phyloP scores from a whole-genome alignment of 202 grass and related monocot genomes.

The Zizania palustris region DNA sequence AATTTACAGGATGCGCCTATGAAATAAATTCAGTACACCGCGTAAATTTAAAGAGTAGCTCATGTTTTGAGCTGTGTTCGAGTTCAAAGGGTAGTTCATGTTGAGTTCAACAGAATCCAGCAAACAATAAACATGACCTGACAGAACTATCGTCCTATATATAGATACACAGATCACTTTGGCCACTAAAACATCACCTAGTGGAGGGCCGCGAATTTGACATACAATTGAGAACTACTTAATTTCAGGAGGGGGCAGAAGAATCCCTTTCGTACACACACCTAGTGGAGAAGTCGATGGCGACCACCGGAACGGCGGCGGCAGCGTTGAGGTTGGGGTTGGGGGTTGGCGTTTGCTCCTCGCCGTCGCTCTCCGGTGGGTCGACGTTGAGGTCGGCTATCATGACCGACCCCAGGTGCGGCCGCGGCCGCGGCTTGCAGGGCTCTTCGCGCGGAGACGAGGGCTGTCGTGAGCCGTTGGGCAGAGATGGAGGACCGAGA shows the following conservation, averaged over 20 bases:
- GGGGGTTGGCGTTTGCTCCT: constrained; percentile 59
- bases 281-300: constrained; percentile 21
- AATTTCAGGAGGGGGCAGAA: not conserved
- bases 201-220: constrained; percentile 3
- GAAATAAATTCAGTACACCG: constrained; percentile 11
- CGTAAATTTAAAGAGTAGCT: no score
- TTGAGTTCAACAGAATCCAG: not conserved
- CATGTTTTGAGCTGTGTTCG: no score
- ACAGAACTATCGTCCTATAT: not conserved
- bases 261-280: not conserved
- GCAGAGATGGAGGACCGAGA: no score
- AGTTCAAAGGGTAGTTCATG: not conserved
- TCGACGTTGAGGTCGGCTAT: constrained; percentile 79
- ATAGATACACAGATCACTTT: not conserved
- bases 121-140: not conserved
- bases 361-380: constrained; percentile 87
- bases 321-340: constrained; percentile 12
- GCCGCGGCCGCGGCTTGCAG: constrained; percentile 15
- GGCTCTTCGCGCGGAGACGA: no score
- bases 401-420: constrained; percentile 41
- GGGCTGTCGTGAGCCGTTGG: no score
- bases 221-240: constrained; percentile 28
- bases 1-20: not conserved
- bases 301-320: constrained; percentile 14
- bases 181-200: no score